Evolutionary conservation across 495 filamentous ascomycete genomes (phyloP).

Genomic region (Hypoxylon fuscum): DNA sequence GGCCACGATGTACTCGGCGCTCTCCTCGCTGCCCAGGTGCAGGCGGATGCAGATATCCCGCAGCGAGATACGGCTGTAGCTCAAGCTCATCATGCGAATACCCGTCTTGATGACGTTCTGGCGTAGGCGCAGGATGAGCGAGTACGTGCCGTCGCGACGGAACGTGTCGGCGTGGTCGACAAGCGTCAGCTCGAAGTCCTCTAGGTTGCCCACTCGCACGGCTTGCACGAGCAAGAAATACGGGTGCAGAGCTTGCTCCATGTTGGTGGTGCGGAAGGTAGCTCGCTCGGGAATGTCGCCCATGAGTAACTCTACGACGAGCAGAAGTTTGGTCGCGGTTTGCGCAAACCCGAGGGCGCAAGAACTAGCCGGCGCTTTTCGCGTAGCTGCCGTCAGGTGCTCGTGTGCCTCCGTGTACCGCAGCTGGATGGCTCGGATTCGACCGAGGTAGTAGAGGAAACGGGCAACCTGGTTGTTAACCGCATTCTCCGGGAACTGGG

Average conservation of each 20-base stretch:
- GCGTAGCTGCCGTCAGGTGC: conserved; percentile 87
- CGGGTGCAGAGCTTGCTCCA: conserved; percentile 86
- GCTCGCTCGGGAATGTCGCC: conserved; percentile 96
- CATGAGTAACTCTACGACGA: conserved; percentile 97
- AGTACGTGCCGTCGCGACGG: conserved; percentile 93
- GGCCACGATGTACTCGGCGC: conserved; percentile 97
- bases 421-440: conserved; percentile 94
- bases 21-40: conserved; percentile 91
- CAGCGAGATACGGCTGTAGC: conserved; percentile 96
- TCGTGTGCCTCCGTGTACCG: conserved; percentile 97
- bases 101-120: conserved; percentile 99
- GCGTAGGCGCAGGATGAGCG: conserved; percentile 88
- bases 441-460: conserved; percentile 94
- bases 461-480: conserved; percentile 98
- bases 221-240: conserved; percentile 94
- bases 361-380: conserved; percentile 90
- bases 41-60: conserved; percentile 96
- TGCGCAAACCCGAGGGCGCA: conserved; percentile 94
- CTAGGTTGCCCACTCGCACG: conserved; percentile 92
- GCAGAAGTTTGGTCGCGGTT: conserved; percentile 89
- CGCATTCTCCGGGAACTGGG: conserved; percentile 89
- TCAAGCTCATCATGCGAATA: conserved; percentile 98
- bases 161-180: conserved; percentile 82
- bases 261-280: conserved; percentile 84
- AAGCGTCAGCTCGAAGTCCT: conserved; percentile 87